phyloP scores from a whole-genome alignment of 1,284 basidiomycete species.

The Coniferiporia weirii region DNA sequence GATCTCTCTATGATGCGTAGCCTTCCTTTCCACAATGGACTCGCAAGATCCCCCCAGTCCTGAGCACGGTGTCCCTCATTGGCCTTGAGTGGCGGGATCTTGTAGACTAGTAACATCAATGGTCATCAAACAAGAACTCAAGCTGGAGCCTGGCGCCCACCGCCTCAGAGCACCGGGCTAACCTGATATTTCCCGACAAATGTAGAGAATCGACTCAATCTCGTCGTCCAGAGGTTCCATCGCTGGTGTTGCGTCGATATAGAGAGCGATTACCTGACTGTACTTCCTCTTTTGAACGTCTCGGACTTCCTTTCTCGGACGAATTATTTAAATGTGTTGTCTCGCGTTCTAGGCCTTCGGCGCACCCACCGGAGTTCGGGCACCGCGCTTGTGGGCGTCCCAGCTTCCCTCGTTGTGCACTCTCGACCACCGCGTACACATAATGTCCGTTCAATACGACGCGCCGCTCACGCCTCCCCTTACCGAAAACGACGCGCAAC shows the following conservation, averaged over 20 bases:
- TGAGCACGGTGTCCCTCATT: constrained; percentile 84
- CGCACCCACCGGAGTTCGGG: too few species aligned
- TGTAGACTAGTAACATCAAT: constrained; percentile 50
- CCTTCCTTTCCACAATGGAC: constrained; percentile 88
- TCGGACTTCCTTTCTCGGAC: neutral
- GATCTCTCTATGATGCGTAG: constrained; percentile 76
- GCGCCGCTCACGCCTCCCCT: constrained; percentile 20
- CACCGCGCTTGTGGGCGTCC: too few species aligned
- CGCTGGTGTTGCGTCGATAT: constrained; percentile 7
- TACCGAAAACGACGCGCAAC: constrained; percentile 9
- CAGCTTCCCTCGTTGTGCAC: constrained; percentile 9
- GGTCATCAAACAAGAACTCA: neutral
- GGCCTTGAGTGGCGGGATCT: constrained; percentile 75
- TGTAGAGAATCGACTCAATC: constrained; percentile 80
- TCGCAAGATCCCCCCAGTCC: constrained; percentile 79
- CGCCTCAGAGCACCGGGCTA: constrained; percentile 18
- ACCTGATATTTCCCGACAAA: constrained; percentile 84
- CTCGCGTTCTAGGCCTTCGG: too few species aligned
- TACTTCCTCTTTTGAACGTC: neutral
- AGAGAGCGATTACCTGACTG: neutral
- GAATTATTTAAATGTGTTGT: too few species aligned
- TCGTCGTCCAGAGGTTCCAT: constrained; percentile 66
- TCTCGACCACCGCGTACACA: constrained; percentile 21
- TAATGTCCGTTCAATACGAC: constrained; percentile 25
- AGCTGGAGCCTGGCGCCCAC: constrained; percentile 10